Percentiles rank a stretch among this genome's conserved stretches.
phyloP scores from a whole-genome alignment of 1,284 basidiomycete genomes.

The Ustilago trichophora region DNA sequence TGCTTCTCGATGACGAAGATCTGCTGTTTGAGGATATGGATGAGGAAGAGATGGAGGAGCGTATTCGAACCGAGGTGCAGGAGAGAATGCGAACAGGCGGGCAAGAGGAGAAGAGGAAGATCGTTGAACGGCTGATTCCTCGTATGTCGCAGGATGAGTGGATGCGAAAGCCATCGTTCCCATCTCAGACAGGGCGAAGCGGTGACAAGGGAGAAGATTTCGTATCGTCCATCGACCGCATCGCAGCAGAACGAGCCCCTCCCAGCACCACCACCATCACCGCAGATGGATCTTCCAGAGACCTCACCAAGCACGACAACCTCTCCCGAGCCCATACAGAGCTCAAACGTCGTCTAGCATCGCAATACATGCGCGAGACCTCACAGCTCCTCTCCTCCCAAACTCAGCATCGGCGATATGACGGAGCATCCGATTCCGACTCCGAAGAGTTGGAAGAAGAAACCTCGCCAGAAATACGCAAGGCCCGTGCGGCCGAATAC shows the following conservation, averaged over 20 bases:
- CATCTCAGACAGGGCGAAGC: too few relatives aligned
- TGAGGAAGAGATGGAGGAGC: constrained; percentile 27
- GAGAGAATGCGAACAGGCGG: constrained; percentile 8
- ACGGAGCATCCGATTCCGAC: constrained; percentile 47
- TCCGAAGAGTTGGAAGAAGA: constrained; percentile 37
- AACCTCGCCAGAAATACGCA: constrained; percentile 15
- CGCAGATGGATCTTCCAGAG: too few relatives aligned
- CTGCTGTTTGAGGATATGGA: constrained; percentile 35
- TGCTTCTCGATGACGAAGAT: constrained; percentile 34
- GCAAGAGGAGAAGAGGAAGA: constrained; percentile 14
- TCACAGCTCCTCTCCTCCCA: constrained; percentile 29
- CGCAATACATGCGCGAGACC: constrained; percentile 44
- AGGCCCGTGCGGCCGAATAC: constrained; percentile 21
- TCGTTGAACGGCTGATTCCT: constrained; percentile 28
- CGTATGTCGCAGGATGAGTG: constrained; percentile 31
- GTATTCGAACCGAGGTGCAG: constrained; percentile 10
- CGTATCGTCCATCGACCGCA: constrained; percentile 24
- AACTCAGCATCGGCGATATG: constrained; percentile 23
- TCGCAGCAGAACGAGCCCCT: constrained; percentile 17
- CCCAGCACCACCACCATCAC: too few relatives aligned
- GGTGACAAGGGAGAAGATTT: constrained; percentile 5
- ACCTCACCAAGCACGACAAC: constrained; percentile 12
- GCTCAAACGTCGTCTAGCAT: constrained; percentile 22
- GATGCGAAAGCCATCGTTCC: constrained; percentile 6
- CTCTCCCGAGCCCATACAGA: constrained; percentile 18